These are phyloP conservation scores for Hypomontagnella monticulosa DNA, from an alignment of 495 filamentous ascomycete genomes.

Conservation along the genomic window DNA sequence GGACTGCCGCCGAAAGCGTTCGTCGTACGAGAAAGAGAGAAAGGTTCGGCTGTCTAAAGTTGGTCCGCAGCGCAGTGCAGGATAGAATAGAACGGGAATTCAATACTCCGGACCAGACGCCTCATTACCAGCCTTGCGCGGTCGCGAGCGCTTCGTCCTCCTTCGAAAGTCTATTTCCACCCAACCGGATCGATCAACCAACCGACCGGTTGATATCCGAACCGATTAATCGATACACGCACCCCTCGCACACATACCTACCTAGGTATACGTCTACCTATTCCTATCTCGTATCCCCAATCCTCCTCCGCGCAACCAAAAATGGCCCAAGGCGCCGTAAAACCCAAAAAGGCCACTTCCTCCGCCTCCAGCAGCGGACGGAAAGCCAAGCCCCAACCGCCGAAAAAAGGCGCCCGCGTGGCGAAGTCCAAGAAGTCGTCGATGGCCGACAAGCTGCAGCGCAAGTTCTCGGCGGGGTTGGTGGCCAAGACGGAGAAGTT, in stretches of 20 bases:
- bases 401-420: constrained; percentile 48
- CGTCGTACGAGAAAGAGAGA: not conserved
- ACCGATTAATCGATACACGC: constrained; percentile 1
- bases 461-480: constrained; percentile 55
- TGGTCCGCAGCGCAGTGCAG: not conserved
- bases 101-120: not conserved
- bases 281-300: no score
- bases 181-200: not conserved
- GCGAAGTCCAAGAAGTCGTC: constrained; percentile 48
- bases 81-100: constrained; percentile 19
- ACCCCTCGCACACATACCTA: constrained; percentile 1
- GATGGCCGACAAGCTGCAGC: constrained; percentile 53
- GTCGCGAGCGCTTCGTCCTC: not conserved
- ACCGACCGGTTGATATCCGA: not conserved
- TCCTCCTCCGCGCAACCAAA: no score
- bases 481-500: constrained; percentile 56
- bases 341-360: constrained; percentile 49
- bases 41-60: not conserved
- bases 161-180: not conserved
- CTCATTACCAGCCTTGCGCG: no score
- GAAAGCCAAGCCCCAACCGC: constrained; percentile 47
- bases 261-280: no score
- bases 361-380: constrained; percentile 32
- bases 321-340: constrained; percentile 59
- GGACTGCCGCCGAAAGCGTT: not conserved